Percentiles rank a stretch among this genome's conserved stretches.
Evolutionary conservation across 768 basidiomycete genomes (phyloP).

Genomic region (Mycena polygramma): DNA sequence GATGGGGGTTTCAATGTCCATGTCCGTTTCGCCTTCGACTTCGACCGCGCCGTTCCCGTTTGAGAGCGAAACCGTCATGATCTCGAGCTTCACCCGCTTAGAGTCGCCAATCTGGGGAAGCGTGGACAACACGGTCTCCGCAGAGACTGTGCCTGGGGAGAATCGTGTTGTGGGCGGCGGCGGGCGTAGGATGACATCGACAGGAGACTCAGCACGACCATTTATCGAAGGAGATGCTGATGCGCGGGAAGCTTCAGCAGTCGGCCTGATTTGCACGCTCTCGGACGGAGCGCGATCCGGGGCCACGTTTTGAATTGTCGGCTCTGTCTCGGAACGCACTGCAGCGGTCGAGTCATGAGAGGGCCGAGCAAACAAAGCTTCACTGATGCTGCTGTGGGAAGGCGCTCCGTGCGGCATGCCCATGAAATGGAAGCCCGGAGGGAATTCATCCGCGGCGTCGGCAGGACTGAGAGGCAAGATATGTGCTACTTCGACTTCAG

Average conservation of each 20-base stretch:
- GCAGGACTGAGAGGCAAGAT: constrained; percentile 31
- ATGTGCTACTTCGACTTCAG: constrained; percentile 27
- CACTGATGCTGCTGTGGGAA: neutral
- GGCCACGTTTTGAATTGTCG: neutral
- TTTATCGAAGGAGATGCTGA: constrained; percentile 14
- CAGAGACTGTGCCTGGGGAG: neutral
- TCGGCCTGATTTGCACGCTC: constrained; percentile 15
- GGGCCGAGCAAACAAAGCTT: constrained; percentile 9
- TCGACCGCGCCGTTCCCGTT: constrained; percentile 14
- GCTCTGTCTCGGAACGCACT: neutral
- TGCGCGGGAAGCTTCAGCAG: constrained; percentile 14
- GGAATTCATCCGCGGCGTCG: constrained; percentile 34
- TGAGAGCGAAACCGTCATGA: constrained; percentile 31
- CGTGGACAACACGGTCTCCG: constrained; percentile 25
- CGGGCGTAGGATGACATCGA: neutral
- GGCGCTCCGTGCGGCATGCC: constrained; percentile 21
- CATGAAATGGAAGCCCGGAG: constrained; percentile 38
- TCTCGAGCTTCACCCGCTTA: constrained; percentile 36
- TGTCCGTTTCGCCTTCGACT: constrained; percentile 35
- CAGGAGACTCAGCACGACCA: constrained; percentile 16
- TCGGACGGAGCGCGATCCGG: neutral
- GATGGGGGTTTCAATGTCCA: constrained; percentile 38
- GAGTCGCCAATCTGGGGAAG: constrained; percentile 27
- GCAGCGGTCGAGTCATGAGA: constrained; percentile 9
- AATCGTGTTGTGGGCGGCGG: neutral